Conservation (phyloP, 2,329 filamentous ascomycete genomes). For the Metarhizium humberi region DNA sequence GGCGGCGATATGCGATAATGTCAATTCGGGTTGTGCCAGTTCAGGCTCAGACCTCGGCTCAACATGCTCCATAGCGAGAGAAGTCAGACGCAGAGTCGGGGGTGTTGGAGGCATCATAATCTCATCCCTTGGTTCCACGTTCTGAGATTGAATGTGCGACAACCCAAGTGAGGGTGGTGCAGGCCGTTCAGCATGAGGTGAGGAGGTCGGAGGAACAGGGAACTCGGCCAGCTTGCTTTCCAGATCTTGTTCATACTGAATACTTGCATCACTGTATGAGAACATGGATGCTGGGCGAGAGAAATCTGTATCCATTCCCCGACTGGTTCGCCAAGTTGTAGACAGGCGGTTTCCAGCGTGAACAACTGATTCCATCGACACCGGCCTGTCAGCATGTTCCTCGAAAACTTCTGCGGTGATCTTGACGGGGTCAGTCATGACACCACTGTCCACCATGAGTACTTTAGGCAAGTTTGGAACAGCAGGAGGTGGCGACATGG, state of each 20-base stretch:
- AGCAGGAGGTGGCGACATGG: constrained; percentile 35
- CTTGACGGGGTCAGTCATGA: constrained; percentile 51
- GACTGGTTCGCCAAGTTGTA: constrained; percentile 15
- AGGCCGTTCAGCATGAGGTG: constrained; percentile 19
- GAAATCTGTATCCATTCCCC: constrained; percentile 15
- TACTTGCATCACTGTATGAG: constrained; percentile 43
- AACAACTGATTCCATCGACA: constrained; percentile 33
- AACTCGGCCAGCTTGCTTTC: constrained; percentile 44
- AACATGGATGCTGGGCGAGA: constrained; percentile 36
- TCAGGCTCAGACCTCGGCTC: constrained; percentile 14
- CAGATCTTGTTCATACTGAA: constrained; percentile 41
- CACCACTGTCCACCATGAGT: constrained; percentile 50
- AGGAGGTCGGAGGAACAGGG: constrained; percentile 41
- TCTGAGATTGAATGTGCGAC: constrained; percentile 34
- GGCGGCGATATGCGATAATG: constrained; percentile 15
- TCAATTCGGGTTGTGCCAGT: constrained; percentile 7
- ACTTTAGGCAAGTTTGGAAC: constrained; percentile 40
- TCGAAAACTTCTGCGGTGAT: constrained; percentile 15
- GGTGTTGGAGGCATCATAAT: constrained; percentile 19
- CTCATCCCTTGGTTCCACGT: constrained; percentile 34
- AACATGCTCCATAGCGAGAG: constrained; percentile 18
- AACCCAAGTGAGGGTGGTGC: constrained; percentile 29
- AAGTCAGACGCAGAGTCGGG: constrained; percentile 18
- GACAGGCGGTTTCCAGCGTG: constrained; percentile 16
- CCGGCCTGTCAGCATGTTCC: constrained; percentile 19